These are phyloP conservation scores for Funneliformis geosporum DNA, from an alignment of 192 early-diverging fungal genomes.

Conservation along the genomic window DNA sequence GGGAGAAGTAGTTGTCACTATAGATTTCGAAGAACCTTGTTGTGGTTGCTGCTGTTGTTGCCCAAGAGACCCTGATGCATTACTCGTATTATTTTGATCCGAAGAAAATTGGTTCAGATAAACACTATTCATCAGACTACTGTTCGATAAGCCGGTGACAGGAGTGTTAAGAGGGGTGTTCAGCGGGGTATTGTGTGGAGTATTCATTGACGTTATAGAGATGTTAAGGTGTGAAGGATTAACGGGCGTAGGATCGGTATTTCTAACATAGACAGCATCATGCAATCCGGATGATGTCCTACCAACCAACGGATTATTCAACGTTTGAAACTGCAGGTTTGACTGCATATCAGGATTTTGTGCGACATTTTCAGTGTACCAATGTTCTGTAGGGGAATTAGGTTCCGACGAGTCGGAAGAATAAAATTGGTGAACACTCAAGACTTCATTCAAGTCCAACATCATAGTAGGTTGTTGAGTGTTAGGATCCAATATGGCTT, in stretches of 20 bases:
- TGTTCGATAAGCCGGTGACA: neutral
- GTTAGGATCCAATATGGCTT: constrained; percentile 3
- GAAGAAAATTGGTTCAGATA: constrained; percentile 24
- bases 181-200: neutral
- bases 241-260: neutral
- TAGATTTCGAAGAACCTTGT: neutral
- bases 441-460: constrained; percentile 2
- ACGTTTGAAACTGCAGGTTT: neutral
- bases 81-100: neutral
- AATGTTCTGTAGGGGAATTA: constrained; percentile 7
- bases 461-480: constrained; percentile 19
- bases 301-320: constrained; percentile 1
- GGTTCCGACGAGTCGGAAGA: constrained; percentile 19
- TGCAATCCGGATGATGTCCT: neutral
- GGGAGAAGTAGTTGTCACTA: neutral
- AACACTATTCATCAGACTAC: constrained; percentile 13
- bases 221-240: neutral
- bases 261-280: constrained; percentile 30
- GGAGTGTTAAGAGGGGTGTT: constrained; percentile 12
- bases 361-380: neutral
- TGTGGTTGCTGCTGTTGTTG: neutral
- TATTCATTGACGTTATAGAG: neutral
- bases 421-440: neutral
- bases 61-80: neutral
- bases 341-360: neutral